These are phyloP conservation scores for Neoarthrinium moseri DNA, from an alignment of 2,329 filamentous ascomycete genomes.

Conservation along the genomic window DNA sequence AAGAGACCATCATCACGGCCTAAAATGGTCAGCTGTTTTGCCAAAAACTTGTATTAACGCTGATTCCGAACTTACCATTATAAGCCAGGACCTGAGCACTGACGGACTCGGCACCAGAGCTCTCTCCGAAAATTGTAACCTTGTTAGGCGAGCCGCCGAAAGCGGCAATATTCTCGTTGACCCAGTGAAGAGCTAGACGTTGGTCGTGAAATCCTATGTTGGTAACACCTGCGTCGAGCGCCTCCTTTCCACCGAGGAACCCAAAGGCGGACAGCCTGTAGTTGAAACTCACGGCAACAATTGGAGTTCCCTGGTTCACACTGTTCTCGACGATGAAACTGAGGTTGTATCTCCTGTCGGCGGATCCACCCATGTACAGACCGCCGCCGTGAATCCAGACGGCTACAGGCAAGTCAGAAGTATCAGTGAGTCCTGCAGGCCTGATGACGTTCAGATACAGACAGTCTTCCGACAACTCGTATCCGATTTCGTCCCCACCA, in stretches of 20 bases:
- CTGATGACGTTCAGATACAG: slow-evolving; percentile 29
- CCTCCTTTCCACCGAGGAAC: slow-evolving; percentile 40
- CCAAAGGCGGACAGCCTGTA: slow-evolving; percentile 47
- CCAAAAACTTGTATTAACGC: background rate
- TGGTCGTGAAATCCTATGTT: slow-evolving; percentile 49
- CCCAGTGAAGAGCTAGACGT: slow-evolving; percentile 41
- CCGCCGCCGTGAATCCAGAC: slow-evolving; percentile 56
- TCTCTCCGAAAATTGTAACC: slow-evolving; percentile 46
- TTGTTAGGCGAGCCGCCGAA: slow-evolving; percentile 38
- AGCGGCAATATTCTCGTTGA: slow-evolving; percentile 29
- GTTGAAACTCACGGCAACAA: slow-evolving; percentile 47
- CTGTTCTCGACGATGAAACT: slow-evolving; percentile 54
- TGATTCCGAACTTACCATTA: slow-evolving; percentile 20
- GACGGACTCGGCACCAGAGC: slow-evolving; percentile 41
- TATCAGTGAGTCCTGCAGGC: slow-evolving; percentile 16
- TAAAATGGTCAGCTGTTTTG: background rate
- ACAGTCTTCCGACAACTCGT: slow-evolving; percentile 25
- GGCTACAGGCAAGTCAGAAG: slow-evolving; percentile 42
- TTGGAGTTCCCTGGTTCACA: slow-evolving; percentile 39
- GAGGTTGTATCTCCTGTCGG: slow-evolving; percentile 56
- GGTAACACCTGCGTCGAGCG: slow-evolving; percentile 36
- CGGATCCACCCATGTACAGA: slow-evolving; percentile 22
- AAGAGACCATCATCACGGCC: slow-evolving; percentile 27
- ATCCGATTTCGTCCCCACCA: slow-evolving; percentile 26
- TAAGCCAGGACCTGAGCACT: slow-evolving; percentile 43